These are phyloP conservation scores for Aspergillus sp. DNA, from an alignment of 2,329 filamentous ascomycete genomes.

Conservation along the genomic window DNA sequence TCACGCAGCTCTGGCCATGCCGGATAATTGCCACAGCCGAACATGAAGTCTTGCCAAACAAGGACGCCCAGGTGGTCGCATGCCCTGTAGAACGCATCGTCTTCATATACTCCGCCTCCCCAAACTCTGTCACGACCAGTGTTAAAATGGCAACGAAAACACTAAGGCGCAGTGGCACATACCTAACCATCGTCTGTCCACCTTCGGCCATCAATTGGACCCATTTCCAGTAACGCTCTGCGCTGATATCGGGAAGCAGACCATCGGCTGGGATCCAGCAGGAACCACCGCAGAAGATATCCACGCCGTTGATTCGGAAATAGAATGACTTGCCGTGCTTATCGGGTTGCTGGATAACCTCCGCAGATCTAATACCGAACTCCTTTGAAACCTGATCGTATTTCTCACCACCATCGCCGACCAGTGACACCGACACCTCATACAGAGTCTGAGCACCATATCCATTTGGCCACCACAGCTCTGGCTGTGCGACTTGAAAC, in stretches of 20 bases:
- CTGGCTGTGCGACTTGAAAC: slow-evolving; percentile 46
- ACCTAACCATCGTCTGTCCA: slow-evolving; percentile 61
- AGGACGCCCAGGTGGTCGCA: slow-evolving; percentile 77
- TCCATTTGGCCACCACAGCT: slow-evolving; percentile 60
- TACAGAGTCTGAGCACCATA: slow-evolving; percentile 61
- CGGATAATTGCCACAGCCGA: slow-evolving; percentile 76
- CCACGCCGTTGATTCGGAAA: slow-evolving; percentile 64
- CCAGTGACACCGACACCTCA: slow-evolving; percentile 48
- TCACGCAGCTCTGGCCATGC: slow-evolving; percentile 62
- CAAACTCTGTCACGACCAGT: slow-evolving; percentile 51
- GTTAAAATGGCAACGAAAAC: not conserved
- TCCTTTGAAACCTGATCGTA: slow-evolving; percentile 49
- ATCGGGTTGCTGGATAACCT: slow-evolving; percentile 44
- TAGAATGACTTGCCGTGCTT: slow-evolving; percentile 62
- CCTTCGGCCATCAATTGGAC: slow-evolving; percentile 60
- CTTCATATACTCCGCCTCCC: slow-evolving; percentile 78
- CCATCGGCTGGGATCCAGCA: slow-evolving; percentile 68
- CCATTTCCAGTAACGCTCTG: slow-evolving; percentile 59
- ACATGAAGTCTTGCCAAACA: slow-evolving; percentile 90
- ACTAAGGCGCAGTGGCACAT: slow-evolving; percentile 38
- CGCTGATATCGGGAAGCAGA: slow-evolving; percentile 56
- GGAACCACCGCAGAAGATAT: slow-evolving; percentile 65
- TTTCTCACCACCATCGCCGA: slow-evolving; percentile 32
- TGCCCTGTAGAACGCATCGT: slow-evolving; percentile 69
- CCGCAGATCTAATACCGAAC: slow-evolving; percentile 56